phyloP scores from a whole-genome alignment of 306 rosid genomes.

The Casuarina glauca region DNA sequence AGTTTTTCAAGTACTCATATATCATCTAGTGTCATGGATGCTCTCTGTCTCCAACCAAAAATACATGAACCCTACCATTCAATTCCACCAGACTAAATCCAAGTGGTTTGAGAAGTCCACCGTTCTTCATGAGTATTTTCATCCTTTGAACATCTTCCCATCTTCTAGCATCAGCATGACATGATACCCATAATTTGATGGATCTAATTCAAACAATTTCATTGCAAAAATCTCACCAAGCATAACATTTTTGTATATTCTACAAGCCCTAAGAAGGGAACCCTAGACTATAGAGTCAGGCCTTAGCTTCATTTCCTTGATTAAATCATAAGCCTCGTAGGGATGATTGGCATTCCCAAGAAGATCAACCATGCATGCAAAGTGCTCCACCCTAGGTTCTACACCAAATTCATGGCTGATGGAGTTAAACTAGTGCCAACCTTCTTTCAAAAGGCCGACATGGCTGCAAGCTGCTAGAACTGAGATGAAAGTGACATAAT shows the following conservation, averaged over 20 bases:
- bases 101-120: conserved; percentile 65
- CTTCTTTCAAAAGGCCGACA: conserved; percentile 69
- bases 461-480: conserved; percentile 79
- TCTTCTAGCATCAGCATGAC: conserved; percentile 79
- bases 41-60: conserved; percentile 75
- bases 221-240: conserved; percentile 69
- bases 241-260: conserved; percentile 68
- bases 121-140: conserved; percentile 65
- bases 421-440: conserved; percentile 74
- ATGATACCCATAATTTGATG: conserved; percentile 71
- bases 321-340: conserved; percentile 61
- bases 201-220: conserved; percentile 67
- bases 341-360: conserved; percentile 75
- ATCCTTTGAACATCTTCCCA: conserved; percentile 72
- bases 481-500: conserved; percentile 64
- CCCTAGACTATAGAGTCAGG: conserved; percentile 80
- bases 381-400: conserved; percentile 77
- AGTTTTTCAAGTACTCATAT: conserved; percentile 53
- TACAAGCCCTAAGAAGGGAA: conserved; percentile 76
- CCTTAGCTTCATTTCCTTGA: conserved; percentile 60
- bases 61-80: conserved; percentile 66
- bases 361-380: conserved; percentile 72
- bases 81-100: conserved; percentile 80
- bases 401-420: conserved; percentile 54
- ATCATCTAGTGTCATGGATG: conserved; percentile 66